Evolutionary conservation across 257 asterid genomes (phyloP), one percentile per base, ranked within the genome.

Genomic region (Coffea eugenioides): DNA sequence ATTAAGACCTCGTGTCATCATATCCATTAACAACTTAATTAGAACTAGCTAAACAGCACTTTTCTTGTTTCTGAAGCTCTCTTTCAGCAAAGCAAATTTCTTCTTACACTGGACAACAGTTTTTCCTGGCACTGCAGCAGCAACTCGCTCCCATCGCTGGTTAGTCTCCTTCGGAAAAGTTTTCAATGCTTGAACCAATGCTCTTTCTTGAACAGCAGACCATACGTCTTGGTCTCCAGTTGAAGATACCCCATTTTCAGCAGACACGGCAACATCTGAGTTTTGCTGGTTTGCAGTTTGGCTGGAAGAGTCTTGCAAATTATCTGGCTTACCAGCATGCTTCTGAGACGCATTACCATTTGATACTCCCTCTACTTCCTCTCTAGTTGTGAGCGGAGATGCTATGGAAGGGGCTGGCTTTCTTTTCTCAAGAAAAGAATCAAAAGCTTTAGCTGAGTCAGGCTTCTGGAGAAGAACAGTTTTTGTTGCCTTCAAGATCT

Each of bases 401-500:
- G 85, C 97, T 83, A 93, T 93, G 61, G 92, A 45, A 39, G 83
- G 91, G 12, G 95, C 85, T 73, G 93, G 89, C 88, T 96, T 96
- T 82, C 99, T 87, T 86, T 91, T 96, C 89, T 93, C 99, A 21
- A 96, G 99, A 77, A 96, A 96, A 39, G 98, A 90, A 86, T 96
- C 99, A 18, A 93, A 96, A 80, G 97, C 96, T 84, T 96, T 93
- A 25, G 92, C 88, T 59, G 98, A 88, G 85, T 93, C 97, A 0
- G 98, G 99, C 86, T 96, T 96, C 86, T 96, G 98, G 57, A 95
- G 95, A 72, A 96, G 97, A 79, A 93, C 97, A 2, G 98, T 90
- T 88, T 96, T 96, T 18, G 97, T 92, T 80, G 98, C 99, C 90
- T 90, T 96, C 48, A 96, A 91, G 88, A 93, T 96, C 89, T 91